Evolutionary conservation across 352 stramenopile species (phyloP).

Genomic region (Albugo candida): DNA sequence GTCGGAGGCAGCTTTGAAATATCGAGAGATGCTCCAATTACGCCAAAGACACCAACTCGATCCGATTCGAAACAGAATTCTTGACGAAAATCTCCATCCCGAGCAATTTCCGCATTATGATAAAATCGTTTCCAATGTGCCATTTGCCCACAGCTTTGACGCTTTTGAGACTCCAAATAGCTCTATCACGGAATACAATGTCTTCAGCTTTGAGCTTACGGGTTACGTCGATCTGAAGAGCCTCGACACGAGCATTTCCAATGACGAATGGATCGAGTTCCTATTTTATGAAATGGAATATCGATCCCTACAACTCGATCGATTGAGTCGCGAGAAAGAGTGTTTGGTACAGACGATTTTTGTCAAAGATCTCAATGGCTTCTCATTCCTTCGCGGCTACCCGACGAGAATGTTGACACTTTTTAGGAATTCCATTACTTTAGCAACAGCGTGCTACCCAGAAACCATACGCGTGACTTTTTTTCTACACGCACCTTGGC

Average conservation of each 20-base stretch:
- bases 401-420: constrained; percentile 8
- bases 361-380: constrained; percentile 41
- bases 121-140: constrained; percentile 46
- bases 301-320: constrained; percentile 35
- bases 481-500: constrained; percentile 32
- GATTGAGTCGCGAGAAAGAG: constrained; percentile 34
- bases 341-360: constrained; percentile 34
- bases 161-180: constrained; percentile 13
- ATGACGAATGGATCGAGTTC: constrained; percentile 53
- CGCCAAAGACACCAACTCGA: constrained; percentile 38
- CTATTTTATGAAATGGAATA: constrained; percentile 61
- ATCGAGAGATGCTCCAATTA: constrained; percentile 37
- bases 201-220: constrained; percentile 55
- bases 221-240: constrained; percentile 38
- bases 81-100: constrained; percentile 19
- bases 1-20: constrained; percentile 30
- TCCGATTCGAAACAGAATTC: constrained; percentile 31
- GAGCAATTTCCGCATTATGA: constrained; percentile 43
- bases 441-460: constrained; percentile 43
- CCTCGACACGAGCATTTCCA: constrained; percentile 29
- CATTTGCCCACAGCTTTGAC: constrained; percentile 42
- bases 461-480: constrained; percentile 35
- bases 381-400: constrained; percentile 38
- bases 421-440: not conserved
- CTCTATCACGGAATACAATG: constrained; percentile 10